Conservation (phyloP, 1,284 basidiomycete species). For the Rhodotorula sp. region DNA sequence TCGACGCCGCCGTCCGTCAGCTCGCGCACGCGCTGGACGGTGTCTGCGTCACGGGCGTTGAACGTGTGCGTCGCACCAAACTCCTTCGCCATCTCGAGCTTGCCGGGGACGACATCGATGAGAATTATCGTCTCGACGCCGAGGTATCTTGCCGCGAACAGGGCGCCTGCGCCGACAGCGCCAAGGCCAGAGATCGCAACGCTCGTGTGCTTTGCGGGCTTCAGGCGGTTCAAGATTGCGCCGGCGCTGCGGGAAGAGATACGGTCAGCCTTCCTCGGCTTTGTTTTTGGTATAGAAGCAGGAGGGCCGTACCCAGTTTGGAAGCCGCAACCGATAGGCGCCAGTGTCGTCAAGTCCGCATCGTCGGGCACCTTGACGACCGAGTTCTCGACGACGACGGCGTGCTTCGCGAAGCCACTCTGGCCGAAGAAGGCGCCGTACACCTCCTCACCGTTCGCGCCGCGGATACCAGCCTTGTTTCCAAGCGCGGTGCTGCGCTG, state of each 20-base stretch:
- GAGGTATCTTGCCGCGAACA: slow-evolving; percentile 40
- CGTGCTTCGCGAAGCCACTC: slow-evolving; percentile 37
- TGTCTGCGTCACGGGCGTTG: slow-evolving; percentile 32
- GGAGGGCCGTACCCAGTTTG: background rate
- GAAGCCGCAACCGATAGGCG: slow-evolving; percentile 35
- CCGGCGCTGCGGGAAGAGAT: slow-evolving; percentile 5
- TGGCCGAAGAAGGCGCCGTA: slow-evolving; percentile 42
- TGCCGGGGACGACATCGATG: slow-evolving; percentile 40
- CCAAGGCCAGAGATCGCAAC: slow-evolving; percentile 44
- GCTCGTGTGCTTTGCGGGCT: slow-evolving; percentile 23
- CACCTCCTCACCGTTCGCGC: slow-evolving; percentile 11
- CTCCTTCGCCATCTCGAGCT: slow-evolving; percentile 35
- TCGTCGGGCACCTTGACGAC: slow-evolving; percentile 39
- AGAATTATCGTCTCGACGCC: slow-evolving; percentile 40
- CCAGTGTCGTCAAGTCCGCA: slow-evolving; percentile 36
- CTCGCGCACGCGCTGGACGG: slow-evolving; percentile 16
- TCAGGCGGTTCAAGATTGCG: slow-evolving; percentile 29
- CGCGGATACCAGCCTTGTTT: slow-evolving; percentile 5
- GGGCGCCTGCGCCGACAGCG: slow-evolving; percentile 42
- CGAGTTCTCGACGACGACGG: slow-evolving; percentile 41
- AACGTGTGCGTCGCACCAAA: slow-evolving; percentile 43
- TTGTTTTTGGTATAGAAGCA: background rate
- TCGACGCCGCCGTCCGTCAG: slow-evolving; percentile 15
- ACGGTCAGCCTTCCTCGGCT: background rate
- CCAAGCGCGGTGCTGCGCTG: background rate